phyloP scores from a whole-genome alignment of 2,329 filamentous ascomycete genomes.

The Aspergillus novoparasiticus region DNA sequence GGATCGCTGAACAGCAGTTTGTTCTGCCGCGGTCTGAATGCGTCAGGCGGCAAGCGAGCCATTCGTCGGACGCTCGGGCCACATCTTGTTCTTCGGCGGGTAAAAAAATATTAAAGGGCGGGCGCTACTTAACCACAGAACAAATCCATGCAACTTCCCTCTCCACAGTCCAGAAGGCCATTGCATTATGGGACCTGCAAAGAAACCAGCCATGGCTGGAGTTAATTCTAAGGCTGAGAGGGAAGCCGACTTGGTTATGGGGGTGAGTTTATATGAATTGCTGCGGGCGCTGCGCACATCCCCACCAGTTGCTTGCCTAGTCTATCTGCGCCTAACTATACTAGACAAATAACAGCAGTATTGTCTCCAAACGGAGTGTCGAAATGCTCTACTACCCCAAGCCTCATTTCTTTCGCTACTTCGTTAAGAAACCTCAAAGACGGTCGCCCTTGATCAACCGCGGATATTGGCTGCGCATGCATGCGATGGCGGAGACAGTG shows the following conservation, averaged over 20 bases:
- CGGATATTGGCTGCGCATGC: constrained; percentile 84
- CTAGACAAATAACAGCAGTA: constrained; percentile 87
- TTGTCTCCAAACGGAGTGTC: constrained; percentile 91
- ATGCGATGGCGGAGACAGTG: constrained; percentile 75
- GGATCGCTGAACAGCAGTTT: constrained; percentile 23
- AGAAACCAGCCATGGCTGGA: constrained; percentile 23
- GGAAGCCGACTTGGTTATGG: constrained; percentile 58
- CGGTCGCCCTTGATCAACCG: constrained; percentile 88
- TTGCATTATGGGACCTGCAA: constrained; percentile 18
- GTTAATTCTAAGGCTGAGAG: constrained; percentile 35
- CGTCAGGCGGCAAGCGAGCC: constrained; percentile 30
- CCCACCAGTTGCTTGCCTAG: constrained; percentile 1
- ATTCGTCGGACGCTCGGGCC: constrained; percentile 37
- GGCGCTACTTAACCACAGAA: neutral
- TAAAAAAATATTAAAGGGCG: neutral
- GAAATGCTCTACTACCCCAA: constrained; percentile 83
- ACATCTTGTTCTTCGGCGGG: constrained; percentile 35
- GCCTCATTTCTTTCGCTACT: constrained; percentile 82
- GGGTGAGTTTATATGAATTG: constrained; percentile 40
- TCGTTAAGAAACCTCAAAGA: constrained; percentile 80
- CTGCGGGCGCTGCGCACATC: constrained; percentile 1
- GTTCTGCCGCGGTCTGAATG: constrained; percentile 20
- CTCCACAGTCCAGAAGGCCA: neutral
- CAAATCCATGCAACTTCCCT: neutral
- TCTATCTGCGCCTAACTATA: constrained; percentile 4